Base-by-base conservation (phyloP, 352 stramenopile genomes). In the Stephanocyclus meneghinianus region DNA sequence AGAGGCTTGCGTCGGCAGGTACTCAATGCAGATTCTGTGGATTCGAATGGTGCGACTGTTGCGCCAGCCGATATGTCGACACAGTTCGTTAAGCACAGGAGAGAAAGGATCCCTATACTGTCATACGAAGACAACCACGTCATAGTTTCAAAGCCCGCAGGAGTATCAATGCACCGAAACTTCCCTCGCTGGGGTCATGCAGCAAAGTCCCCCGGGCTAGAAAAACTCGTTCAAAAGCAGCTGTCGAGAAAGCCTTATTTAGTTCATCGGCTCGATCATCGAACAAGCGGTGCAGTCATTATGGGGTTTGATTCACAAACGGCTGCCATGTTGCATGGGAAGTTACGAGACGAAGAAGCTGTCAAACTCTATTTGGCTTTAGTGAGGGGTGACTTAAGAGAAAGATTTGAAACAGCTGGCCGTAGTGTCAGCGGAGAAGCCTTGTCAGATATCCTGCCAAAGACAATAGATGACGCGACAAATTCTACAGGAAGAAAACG, bases 241-340 rank as follows among this genome's bases (percentile, higher is more conserved):
- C 61, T 91, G 30, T 55, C 47, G 29, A 71, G 85, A 8, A 89
- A 88, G 65, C 80, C 87, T 18, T 87, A 78, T 70, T 67, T 83
- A 8, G 85, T 89, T 4, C 85, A 91, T 79, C 66, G 85, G 61
- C 71, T 91, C 9, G 85, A 91, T 79, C 85, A 91, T 76, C 82
- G 85, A n/a, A 91, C 85, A 15, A 86, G 73, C 26, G 85, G 85
- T 9, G 82, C 80, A 5, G 71, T 87, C 11, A 42, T 91, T 4
- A 81, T 91, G 73, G 80, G 71, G 2, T 91, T 91, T 72, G 68
- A 84, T 63, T 80, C 78, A 6, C 42, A 80, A 50, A 82, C 61
- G 8, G 63, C 64, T 5, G 80, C 50, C 30, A 63, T 71, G 48
- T 47, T 87, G 32, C 85, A 91, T 32, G 70, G 73, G 11, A 53